A percentile compares a stretch with the other conserved stretches of the same genome.
Evolutionary conservation across 345 rosid species (phyloP).

Genomic region (Pistacia integerrima): DNA sequence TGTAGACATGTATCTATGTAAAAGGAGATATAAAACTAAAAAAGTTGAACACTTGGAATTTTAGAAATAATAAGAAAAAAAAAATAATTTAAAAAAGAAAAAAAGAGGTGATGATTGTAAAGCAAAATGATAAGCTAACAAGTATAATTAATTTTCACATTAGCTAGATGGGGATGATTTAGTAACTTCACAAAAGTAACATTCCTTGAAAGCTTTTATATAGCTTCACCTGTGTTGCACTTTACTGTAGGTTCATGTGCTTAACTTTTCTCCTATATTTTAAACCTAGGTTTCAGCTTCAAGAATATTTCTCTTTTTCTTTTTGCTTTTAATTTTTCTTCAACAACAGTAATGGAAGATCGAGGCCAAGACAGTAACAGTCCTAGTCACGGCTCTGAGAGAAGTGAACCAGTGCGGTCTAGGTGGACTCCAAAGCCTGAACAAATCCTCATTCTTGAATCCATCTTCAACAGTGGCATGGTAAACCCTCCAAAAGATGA

Average conservation of each 20-base stretch:
- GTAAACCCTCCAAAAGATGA: conserved; percentile 97
- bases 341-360: conserved; percentile 60
- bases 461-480: conserved; percentile 98
- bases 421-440: conserved; percentile 99
- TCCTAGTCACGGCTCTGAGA: conserved; percentile 41
- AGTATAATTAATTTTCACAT: neutral
- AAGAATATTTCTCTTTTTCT: conserved; percentile 17
- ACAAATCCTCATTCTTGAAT: conserved; percentile 96
- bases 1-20: no score
- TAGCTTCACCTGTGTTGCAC: conserved; percentile 31
- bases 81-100: no score
- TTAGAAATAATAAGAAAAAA: no score
- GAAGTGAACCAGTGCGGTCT: conserved; percentile 82
- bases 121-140: neutral
- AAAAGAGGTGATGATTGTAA: neutral
- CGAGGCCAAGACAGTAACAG: conserved; percentile 51
- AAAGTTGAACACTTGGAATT: no score
- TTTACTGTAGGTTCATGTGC: conserved; percentile 36
- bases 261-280: conserved; percentile 21
- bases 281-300: conserved; percentile 44
- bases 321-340: neutral
- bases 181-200: conserved; percentile 39
- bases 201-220: conserved; percentile 42
- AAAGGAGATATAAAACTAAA: no score
- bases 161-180: conserved; percentile 32